These are phyloP conservation scores for Didymellaceae sp. DNA, from an alignment of 2,329 filamentous ascomycete genomes.

Conservation along the genomic window DNA sequence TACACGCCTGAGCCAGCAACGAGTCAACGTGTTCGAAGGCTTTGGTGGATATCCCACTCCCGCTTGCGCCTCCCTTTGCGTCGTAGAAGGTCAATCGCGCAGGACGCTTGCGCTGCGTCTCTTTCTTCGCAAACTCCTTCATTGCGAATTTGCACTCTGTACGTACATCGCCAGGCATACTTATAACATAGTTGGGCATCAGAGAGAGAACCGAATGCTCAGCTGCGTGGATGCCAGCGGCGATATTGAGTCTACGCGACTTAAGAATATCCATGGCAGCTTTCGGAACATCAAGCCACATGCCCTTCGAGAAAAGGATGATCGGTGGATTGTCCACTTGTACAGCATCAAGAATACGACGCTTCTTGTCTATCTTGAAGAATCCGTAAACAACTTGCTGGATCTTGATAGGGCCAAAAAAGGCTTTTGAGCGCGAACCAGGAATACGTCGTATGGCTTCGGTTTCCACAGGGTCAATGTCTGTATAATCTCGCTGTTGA, in stretches of 20 bases:
- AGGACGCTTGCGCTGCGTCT: constrained; percentile 78
- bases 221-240: constrained; percentile 90
- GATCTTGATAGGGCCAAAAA: constrained; percentile 85
- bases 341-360: constrained; percentile 87
- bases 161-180: constrained; percentile 86
- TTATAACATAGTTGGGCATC: constrained; percentile 89
- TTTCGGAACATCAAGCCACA: constrained; percentile 94
- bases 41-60: constrained; percentile 86
- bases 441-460: constrained; percentile 81
- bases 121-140: constrained; percentile 81
- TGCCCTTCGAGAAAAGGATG: constrained; percentile 81
- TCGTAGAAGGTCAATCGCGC: constrained; percentile 94
- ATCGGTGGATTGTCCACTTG: constrained; percentile 94
- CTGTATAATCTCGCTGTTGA: constrained; percentile 88
- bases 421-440: constrained; percentile 71
- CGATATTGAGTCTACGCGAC: constrained; percentile 75
- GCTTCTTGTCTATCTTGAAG: constrained; percentile 91
- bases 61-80: constrained; percentile 83
- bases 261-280: constrained; percentile 79
- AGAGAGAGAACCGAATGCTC: constrained; percentile 89
- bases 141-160: constrained; percentile 91
- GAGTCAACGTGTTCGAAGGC: constrained; percentile 91
- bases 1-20: constrained; percentile 76
- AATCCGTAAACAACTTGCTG: constrained; percentile 91
- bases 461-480: constrained; percentile 91